phyloP scores from a whole-genome alignment of 2,329 filamentous ascomycete species.

The Zalaria obscura region DNA sequence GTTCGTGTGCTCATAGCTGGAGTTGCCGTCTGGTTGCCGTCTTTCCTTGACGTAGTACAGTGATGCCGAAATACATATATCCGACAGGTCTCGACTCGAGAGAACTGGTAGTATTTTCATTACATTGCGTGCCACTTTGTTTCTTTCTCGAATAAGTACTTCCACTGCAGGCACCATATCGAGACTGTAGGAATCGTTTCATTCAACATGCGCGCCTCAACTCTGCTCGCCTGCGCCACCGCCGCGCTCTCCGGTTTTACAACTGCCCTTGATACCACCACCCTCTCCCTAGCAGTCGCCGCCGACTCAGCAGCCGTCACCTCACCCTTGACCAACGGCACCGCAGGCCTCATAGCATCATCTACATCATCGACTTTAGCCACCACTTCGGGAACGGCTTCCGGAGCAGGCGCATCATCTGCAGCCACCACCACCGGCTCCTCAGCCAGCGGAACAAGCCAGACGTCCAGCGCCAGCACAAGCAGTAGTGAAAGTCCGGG shows the following conservation, averaged over 20 bases:
- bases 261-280: background rate
- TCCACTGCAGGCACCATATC: too few species aligned
- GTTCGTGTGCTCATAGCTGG: too few species aligned
- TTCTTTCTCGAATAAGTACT: too few species aligned
- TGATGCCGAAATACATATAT: too few species aligned
- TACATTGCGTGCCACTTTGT: too few species aligned
- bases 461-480: too few species aligned
- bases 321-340: background rate
- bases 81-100: too few species aligned
- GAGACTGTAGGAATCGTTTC: background rate
- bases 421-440: background rate
- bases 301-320: background rate
- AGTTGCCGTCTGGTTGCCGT: too few species aligned
- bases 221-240: background rate
- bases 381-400: background rate
- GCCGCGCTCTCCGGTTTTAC: background rate
- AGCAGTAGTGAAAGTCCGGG: background rate
- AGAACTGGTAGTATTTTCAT: too few species aligned
- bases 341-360: background rate
- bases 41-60: too few species aligned
- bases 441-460: background rate
- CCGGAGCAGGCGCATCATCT: background rate
- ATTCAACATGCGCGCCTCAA: background rate
- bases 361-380: background rate
- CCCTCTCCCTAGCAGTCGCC: background rate